Evolutionary conservation across 106 monocot genomes (phyloP), one percentile per base, ranked within the genome.

Genomic region (Xerophyta viscosa): DNA sequence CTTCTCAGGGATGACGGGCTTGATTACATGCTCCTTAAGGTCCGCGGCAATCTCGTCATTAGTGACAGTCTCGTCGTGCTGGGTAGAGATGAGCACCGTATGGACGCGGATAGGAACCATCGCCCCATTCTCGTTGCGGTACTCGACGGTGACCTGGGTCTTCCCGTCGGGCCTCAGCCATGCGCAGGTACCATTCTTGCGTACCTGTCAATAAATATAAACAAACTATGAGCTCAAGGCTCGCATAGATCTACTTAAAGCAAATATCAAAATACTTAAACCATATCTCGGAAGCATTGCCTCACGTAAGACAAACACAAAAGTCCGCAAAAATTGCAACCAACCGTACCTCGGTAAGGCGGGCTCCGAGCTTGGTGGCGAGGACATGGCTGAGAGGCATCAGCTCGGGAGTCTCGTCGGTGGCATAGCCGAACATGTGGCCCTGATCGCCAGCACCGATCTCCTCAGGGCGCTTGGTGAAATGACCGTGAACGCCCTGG

Each of bases 11-110:
- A 73, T 42, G 28, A 73, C 73, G 7, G 66, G 66, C 53, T 61
- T 73, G 54, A 74, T 74, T 19, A 74, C 67, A 15, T 73, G 65
- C 59, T 73, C 71, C 58, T 72, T 72, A 25, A 66, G 60, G 36
- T 74, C 66, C 6, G 66, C 66, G n/a, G 72, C 72, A 3, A 73
- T 73, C 47, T 68, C 75, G 21, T 74, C 74, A 22, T 74, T 68
- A 43, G 74, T 74, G 25, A 68, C 67, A 3, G 67, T 74, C 44
- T 75, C 75, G 37, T 75, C 75, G 9, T 75, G 75, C 58, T 75
- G 75, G 36, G 75, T 69, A 53, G 75, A 73, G 61, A 73, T 66
- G 48, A 73, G 61, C 17, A 73, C 49, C 10, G 73, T 73, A 61
- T 73, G 66, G 39, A 74, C 74, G 8, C 74, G 62, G 24, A 74